Base-by-base conservation (phyloP, 306 rosid species). In the Abrus precatorius region DNA sequence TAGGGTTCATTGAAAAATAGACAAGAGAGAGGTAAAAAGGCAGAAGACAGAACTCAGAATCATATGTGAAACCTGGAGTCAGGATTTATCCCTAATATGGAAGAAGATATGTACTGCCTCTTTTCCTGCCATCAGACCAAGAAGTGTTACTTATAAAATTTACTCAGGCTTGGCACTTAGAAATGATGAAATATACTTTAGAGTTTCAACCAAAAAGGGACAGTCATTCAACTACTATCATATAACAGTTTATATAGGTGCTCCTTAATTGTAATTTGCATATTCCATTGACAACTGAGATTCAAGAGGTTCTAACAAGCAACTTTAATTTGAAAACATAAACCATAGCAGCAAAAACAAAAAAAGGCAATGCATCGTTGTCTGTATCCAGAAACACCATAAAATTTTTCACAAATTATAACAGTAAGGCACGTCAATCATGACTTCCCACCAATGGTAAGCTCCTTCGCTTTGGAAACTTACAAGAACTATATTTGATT, bases 61-160 rank as follows among this genome's bases (percentile, higher is more conserved):
- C 80, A 80, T 64, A 56, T 20, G 78, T 72, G 75, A 52, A 75
- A 13, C 44, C 74, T 12, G 3, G n/a, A 28, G 44, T 57, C 74
- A 49, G 61, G 54, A 64, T 49, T 64, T 70, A 20, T 64, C 68
- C 28, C 70, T 13, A 29, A 70, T 71, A 70, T 48, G 69, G 8
- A 56, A 38, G 57, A 72, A 75, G 34, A 53, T 30, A 75, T 48
- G 80, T 2, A 47, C 34, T 6, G 72, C 45, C 78, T 76, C 80
- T 73, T 81, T 76, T 66, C 84, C 88, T 85, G 85, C 56, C 28
- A 76, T 68, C 13, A 81, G 1, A 27, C 7, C 43, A 63, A 34
- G 1, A 76, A 55, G 54, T 30, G 63, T 53, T 11, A 61, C 6
- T 7, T 32, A 57, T 2, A 57, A 76, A 59, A 5, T 20, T 38